Evolutionary conservation across 352 stramenopile species (phyloP), one percentile per base, ranked within the genome.

Genomic region (Phytopythium montanum): DNA sequence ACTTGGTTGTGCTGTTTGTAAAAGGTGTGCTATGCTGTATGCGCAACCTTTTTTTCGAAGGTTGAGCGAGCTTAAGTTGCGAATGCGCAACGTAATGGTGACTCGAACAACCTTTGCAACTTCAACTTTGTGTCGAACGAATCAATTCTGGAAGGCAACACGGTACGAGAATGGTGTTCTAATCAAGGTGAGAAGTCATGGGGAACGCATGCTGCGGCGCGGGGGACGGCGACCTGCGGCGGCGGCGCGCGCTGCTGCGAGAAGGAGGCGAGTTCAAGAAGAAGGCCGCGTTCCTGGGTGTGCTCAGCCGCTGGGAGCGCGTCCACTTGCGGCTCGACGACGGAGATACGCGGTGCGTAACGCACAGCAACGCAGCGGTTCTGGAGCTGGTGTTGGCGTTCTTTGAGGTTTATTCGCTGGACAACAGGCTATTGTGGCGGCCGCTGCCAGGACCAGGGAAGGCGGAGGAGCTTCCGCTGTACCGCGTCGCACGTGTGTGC

Each of bases 251-350:
- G 55, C 51, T 86, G 50, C 76, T 91, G 0, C 84, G 82, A 59
- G 79, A 89, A 66, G 81, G 81, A 59, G 69, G 61, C 55, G 75
- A 85, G 41, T 89, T 89, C 60, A 88, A 83, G 72, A 83, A 84
- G 57, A 88, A 87, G 65, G 85, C 61, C 36, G 65, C 76, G 48
- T 88, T 82, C 41, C 53, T 91, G 3, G 75, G 81, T n/a, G 73
- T 89, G 34, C 55, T 91, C 50, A 86, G 72, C 44, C 75, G 75
- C 56, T 77, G 64, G 18, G 81, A 90, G 34, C 62, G 56, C 18
- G 75, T 88, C 21, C 79, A 87, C 57, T 59, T 90, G 39, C 79
- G 87, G 56, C 60, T 90, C 19, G 87, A 88, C 25, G 63, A 72
- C 19, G 66, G 68, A 1, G 71, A 67, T 38, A 80, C 81, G 2